Conservation (phyloP, 257 asterid species). For the Nicotiana tabacum region DNA sequence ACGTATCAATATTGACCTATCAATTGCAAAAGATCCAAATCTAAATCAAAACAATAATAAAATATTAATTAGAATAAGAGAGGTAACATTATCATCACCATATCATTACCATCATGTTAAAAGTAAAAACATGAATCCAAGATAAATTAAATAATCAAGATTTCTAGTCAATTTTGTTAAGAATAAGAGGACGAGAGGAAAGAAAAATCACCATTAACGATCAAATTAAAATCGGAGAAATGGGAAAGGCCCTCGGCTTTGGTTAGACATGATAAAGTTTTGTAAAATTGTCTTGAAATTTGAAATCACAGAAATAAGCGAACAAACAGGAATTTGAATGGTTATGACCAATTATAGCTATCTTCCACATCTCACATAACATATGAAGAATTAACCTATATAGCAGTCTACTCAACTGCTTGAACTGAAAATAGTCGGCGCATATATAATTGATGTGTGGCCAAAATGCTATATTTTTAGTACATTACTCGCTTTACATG, state of each 20-base stretch:
- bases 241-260: neutral
- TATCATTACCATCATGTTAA: neutral
- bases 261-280: neutral
- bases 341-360: constrained; percentile 1
- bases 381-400: too few relatives aligned
- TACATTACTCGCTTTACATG: too few relatives aligned
- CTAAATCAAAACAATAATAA: neutral
- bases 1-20: constrained; percentile 9
- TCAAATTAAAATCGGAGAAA: constrained; percentile 1
- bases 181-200: neutral
- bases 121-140: neutral
- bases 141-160: too few relatives aligned
- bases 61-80: too few relatives aligned
- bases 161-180: neutral
- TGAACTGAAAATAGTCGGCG: too few relatives aligned
- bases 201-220: neutral
- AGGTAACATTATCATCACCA: neutral
- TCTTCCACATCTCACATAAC: too few relatives aligned
- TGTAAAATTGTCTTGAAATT: neutral
- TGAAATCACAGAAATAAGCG: constrained; percentile 7
- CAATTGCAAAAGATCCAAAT: neutral
- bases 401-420: too few relatives aligned
- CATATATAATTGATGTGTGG: too few relatives aligned
- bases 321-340: constrained; percentile 22
- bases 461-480: too few relatives aligned